Percentiles rank a stretch among this genome's conserved stretches.
Evolutionary conservation across 78 protist genomes (phyloP).

Genomic region (Polysphondylium violaceum): DNA sequence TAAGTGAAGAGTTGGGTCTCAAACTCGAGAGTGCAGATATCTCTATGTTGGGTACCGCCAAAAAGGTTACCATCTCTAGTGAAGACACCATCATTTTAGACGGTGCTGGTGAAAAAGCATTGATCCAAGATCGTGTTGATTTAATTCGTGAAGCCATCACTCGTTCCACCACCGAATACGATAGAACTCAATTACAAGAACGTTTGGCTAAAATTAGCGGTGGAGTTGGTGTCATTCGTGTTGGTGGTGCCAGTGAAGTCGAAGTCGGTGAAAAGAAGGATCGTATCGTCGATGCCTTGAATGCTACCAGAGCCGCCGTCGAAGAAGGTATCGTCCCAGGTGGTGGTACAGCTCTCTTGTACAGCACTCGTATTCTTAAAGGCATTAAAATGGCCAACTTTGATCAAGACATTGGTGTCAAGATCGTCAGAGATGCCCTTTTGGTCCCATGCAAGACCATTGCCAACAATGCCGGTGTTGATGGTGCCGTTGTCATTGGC

Average conservation of each 20-base stretch:
- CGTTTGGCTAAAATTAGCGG: slow-evolving; percentile 98
- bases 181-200: slow-evolving; percentile 94
- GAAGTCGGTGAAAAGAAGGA: slow-evolving; percentile 99
- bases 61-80: slow-evolving; percentile 90
- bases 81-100: slow-evolving; percentile 96
- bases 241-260: slow-evolving; percentile 99
- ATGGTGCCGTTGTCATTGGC: slow-evolving; percentile 97
- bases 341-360: slow-evolving; percentile 97
- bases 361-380: slow-evolving; percentile 80
- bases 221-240: slow-evolving; percentile 98
- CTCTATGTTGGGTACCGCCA: slow-evolving; percentile 90
- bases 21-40: slow-evolving; percentile 81
- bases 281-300: slow-evolving; percentile 98
- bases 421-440: slow-evolving; percentile 94
- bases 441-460: slow-evolving; percentile 93
- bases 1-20: slow-evolving; percentile 85
- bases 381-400: slow-evolving; percentile 81
- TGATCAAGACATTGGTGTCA: slow-evolving; percentile 95
- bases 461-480: slow-evolving; percentile 96
- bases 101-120: slow-evolving; percentile 94
- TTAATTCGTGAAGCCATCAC: slow-evolving; percentile 88
- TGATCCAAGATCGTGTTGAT: slow-evolving; percentile 93
- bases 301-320: slow-evolving; percentile 99
- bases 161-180: slow-evolving; percentile 90
- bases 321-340: slow-evolving; percentile 99